phyloP scores from a whole-genome alignment of 345 rosid species.

The Salix dunnii region DNA sequence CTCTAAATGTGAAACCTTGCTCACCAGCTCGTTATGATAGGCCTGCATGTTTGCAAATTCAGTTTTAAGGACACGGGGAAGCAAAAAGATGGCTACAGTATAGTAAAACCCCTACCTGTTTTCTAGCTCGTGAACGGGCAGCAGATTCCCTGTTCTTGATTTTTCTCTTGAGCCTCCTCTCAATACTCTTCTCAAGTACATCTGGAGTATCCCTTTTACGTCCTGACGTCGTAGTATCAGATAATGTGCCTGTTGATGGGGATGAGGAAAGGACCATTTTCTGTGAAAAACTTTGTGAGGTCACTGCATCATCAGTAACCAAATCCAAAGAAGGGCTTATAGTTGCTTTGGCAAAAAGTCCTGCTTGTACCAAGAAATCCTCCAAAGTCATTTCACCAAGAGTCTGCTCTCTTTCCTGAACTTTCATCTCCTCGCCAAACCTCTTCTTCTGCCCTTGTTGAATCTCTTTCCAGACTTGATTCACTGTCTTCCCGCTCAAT shows the following conservation, averaged over 20 bases:
- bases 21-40: conserved; percentile 56
- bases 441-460: conserved; percentile 46
- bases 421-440: conserved; percentile 28
- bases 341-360: conserved; percentile 45
- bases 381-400: conserved; percentile 55
- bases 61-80: background rate
- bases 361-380: conserved; percentile 65
- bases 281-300: conserved; percentile 24
- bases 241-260: conserved; percentile 30
- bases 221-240: conserved; percentile 25
- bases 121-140: conserved; percentile 64
- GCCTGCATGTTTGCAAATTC: conserved; percentile 34
- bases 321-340: conserved; percentile 40
- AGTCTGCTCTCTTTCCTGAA: conserved; percentile 24
- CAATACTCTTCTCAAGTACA: conserved; percentile 42
- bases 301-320: conserved; percentile 17
- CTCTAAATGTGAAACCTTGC: conserved; percentile 49
- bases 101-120: conserved; percentile 32
- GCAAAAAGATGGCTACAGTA: conserved; percentile 1
- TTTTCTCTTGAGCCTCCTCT: conserved; percentile 59
- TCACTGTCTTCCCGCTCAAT: conserved; percentile 55
- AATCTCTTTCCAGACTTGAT: conserved; percentile 64
- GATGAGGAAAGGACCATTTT: conserved; percentile 36
- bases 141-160: conserved; percentile 77
- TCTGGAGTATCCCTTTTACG: conserved; percentile 38